These are phyloP conservation scores for Logfia minima DNA, from an alignment of 129 eudicot species.

Conservation along the genomic window DNA sequence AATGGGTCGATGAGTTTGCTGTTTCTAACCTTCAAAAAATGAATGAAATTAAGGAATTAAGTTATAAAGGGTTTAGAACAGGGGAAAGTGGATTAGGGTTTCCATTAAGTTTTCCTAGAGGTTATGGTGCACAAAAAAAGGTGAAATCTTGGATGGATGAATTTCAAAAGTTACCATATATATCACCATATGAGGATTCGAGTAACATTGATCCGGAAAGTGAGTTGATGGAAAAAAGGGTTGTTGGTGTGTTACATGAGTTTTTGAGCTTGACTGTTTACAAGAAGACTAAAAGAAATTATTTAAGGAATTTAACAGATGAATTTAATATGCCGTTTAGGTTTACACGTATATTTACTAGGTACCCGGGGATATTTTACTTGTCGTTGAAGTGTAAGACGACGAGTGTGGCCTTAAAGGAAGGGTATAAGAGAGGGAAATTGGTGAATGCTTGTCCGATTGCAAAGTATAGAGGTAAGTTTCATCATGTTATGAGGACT, in stretches of 20 bases:
- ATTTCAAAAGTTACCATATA: conserved; percentile 81
- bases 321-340: conserved; percentile 74
- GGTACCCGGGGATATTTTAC: conserved; percentile 86
- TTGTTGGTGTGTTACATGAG: conserved; percentile 86
- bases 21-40: conserved; percentile 66
- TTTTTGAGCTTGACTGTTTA: conserved; percentile 75
- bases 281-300: conserved; percentile 82
- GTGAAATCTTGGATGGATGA: conserved; percentile 97
- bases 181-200: conserved; percentile 84
- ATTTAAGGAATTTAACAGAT: conserved; percentile 71
- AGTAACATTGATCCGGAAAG: conserved; percentile 64
- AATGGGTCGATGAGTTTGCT: conserved; percentile 59
- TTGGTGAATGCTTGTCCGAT: conserved; percentile 58
- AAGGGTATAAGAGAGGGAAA: conserved; percentile 76
- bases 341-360: conserved; percentile 78
- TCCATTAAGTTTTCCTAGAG: conserved; percentile 74
- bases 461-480: conserved; percentile 68
- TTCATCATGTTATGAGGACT: conserved; percentile 80
- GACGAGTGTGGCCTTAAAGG: conserved; percentile 72
- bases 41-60: conserved; percentile 39
- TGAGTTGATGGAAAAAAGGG: conserved; percentile 89
- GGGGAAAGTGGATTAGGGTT: conserved; percentile 59
- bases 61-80: conserved; percentile 47
- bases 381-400: conserved; percentile 92
- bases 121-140: conserved; percentile 84